Evolutionary conservation across 495 filamentous ascomycete species (phyloP).

Genomic region (Penicillium goetzii): DNA sequence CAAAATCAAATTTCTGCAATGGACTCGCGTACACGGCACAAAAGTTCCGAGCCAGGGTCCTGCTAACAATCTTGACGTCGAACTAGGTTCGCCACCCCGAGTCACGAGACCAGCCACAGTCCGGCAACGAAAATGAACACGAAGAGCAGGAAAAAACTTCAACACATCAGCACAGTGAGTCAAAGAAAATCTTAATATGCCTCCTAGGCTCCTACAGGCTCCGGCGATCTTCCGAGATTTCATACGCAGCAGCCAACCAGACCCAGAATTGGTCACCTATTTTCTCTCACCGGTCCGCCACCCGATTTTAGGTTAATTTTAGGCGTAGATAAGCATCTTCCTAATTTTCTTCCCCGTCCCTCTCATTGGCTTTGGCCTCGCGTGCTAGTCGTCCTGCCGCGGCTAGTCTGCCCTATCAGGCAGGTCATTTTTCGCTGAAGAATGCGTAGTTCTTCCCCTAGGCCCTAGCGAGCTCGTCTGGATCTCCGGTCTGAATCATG

Average conservation of each 20-base stretch:
- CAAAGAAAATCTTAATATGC: too few relatives aligned
- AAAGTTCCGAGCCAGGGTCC: neutral
- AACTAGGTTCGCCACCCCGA: neutral
- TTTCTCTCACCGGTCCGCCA: slow-evolving; percentile 20
- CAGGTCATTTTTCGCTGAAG: neutral
- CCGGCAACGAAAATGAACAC: too few relatives aligned
- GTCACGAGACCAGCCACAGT: slow-evolving; percentile 9
- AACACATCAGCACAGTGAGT: neutral
- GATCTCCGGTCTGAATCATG: neutral
- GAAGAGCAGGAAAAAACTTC: neutral
- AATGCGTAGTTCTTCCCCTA: neutral
- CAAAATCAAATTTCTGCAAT: neutral
- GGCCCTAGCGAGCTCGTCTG: neutral
- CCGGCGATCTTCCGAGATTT: neutral
- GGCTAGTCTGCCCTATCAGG: neutral
- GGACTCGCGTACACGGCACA: neutral
- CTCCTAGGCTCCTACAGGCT: too few relatives aligned
- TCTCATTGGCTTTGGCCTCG: slow-evolving; percentile 4
- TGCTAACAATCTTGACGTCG: neutral
- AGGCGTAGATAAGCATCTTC: slow-evolving; percentile 15
- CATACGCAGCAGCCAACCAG: slow-evolving; percentile 5
- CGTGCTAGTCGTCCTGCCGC: neutral
- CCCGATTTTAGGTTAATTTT: slow-evolving; percentile 15
- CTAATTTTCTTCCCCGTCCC: neutral
- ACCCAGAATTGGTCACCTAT: neutral